Base-by-base conservation (phyloP, 2,329 filamentous ascomycete genomes). In the Aspergillus sp. region DNA sequence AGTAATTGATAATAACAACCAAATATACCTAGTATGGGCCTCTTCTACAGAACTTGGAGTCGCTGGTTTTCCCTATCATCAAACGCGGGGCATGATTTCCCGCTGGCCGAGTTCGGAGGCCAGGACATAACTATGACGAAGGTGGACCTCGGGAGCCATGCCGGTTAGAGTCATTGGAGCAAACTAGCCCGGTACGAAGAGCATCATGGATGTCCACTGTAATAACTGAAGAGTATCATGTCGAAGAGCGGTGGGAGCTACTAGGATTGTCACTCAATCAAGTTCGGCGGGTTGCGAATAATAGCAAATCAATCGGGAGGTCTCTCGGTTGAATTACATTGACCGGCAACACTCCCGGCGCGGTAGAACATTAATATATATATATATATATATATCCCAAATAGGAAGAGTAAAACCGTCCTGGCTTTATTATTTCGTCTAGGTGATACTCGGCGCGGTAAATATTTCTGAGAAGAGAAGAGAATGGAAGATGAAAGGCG, bases 351-450 rank as follows among this genome's bases (percentile, higher is more conserved):
- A 14, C 21, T 45, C 41, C 41, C 41, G 19, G 19, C 21, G 19
- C 23, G 21, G 9, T 25, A 15, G 41, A 14, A 19, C 19, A 23
- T 45, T 7, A 17, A 17, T 21, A 44, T 19, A 4, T 4, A 21
- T 47, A 47, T 19, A 19, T 19, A 19, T 19, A 19, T 27, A 31
- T 11, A 9, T 9, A 31, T 4, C 27, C 9, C 27, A n/a, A 12
- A 19, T 21, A 15, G 11, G 23, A 31, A 52, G 11, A 25, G 45
- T n/a, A 6, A 33, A 40, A 53, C 44, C 48, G 7, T 9, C 43
- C 27, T 52, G 31, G 35, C 17, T 41, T 52, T 43, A 56, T 59
- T 45, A 49, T 25, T 50, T 52, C 44, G 31, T 56, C 19, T 33
- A 56, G 50, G 46, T 40, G 51, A 51, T 43, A 33, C 40, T 48